phyloP scores from a whole-genome alignment of 2,329 filamentous ascomycete genomes.

The Fusarium sp. region DNA sequence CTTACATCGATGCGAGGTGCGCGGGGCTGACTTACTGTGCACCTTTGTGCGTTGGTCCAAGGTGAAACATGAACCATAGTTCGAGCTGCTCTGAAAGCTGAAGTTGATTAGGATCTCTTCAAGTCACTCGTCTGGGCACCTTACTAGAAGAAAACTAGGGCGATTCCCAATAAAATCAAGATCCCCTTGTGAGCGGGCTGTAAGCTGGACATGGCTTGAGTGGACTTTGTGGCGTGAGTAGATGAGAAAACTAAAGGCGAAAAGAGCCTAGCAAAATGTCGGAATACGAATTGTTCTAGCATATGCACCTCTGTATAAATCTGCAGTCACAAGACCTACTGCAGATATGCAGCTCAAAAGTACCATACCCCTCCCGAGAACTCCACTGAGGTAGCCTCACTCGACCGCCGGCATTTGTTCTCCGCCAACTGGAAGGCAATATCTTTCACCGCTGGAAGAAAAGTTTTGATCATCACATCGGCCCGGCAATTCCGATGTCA shows the following conservation, averaged over 20 bases:
- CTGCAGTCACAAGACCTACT: neutral
- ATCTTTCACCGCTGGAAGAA: neutral
- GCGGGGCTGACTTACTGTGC: neutral
- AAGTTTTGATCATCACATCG: no score
- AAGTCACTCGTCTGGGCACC: fast-evolving
- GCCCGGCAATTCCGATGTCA: neutral
- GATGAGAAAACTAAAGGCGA: neutral
- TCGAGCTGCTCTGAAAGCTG: neutral
- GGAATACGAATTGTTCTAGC: neutral
- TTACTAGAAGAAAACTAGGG: neutral
- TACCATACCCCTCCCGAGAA: neutral
- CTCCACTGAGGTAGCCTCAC: neutral
- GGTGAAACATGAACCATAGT: neutral
- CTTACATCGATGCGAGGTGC: fast-evolving
- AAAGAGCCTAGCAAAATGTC: neutral
- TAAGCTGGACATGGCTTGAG: neutral
- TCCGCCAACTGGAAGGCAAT: fast-evolving
- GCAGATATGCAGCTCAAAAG: neutral
- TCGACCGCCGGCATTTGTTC: neutral
- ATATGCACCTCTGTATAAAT: neutral
- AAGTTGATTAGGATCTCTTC: fast-evolving
- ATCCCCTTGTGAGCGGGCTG: neutral
- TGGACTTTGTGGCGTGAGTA: neutral
- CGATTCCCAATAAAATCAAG: neutral
- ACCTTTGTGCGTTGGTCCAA: neutral